Evolutionary conservation across 345 rosid genomes (phyloP), one percentile per base, ranked within the genome.

Genomic region (Salix purpurea): DNA sequence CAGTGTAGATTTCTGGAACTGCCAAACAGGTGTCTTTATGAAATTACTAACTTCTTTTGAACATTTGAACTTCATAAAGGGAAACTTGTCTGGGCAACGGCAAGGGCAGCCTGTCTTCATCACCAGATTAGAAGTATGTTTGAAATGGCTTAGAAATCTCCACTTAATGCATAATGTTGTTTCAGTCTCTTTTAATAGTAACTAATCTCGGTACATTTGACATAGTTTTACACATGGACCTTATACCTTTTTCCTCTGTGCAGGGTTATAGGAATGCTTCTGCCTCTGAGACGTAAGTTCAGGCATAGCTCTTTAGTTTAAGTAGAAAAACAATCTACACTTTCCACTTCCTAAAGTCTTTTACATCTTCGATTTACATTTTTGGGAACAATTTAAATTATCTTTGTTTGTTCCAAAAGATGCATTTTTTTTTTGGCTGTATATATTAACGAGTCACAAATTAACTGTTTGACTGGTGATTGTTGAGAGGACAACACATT

Each of bases 31-130:
- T 64, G 50, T 50, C 21, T 23, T 61, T 70, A 42, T 67, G 67
- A 60, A 52, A 48, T 70, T 13, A 48, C 65, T 76, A 42, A 74
- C 34, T 69, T 75, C 13, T 74, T 56, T 58, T 83, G 71, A 73
- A 52, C 73, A 54, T 1, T 72, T 18, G 70, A 81, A 82, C 66
- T 75, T 67, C 58, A 64, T 83, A 78, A 87, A 96, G 99, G 99
- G 98, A 79, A 91, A 84, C 86, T 86, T 96, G 84, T 93, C 93
- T 68, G 97, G 97, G 67, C 97, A 92, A 84, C 89, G 97, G 77
- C 98, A 96, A 85, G 94, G 98, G 74, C 99, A 96, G 81, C 99
- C 97, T 61, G 97, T 96, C 77, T 93, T 93, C 74, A 93, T 96
- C 83, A 96, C 99, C 85, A 88, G 86, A 85, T 84, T 96, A 80